Evolutionary conservation across 192 early-diverging fungal genomes (phyloP).

Genomic region (Entrophospora sp.): DNA sequence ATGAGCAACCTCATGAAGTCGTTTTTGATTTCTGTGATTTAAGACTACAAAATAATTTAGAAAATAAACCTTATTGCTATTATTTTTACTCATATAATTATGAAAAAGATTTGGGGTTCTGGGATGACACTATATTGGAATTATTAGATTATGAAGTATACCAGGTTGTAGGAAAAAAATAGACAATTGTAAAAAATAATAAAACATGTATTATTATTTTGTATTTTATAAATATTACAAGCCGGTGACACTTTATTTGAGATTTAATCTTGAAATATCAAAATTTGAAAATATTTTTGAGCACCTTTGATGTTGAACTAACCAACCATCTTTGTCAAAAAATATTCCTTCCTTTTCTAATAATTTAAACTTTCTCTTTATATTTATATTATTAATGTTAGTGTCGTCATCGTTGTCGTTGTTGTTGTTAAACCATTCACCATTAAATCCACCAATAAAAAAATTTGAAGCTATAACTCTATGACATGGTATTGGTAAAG

Average conservation of each 20-base stretch:
- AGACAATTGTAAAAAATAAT: no score
- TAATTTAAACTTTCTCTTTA: neutral
- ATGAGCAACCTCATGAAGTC: no score
- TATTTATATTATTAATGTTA: neutral
- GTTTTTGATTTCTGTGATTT: no score
- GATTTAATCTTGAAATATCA: neutral
- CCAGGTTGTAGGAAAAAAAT: no score
- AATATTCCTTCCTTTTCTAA: constrained; percentile 7
- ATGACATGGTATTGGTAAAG: constrained; percentile 58
- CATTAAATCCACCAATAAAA: constrained; percentile 47
- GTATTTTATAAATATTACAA: neutral
- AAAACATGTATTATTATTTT: no score
- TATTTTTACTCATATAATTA: no score
- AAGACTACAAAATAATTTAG: no score
- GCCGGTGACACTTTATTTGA: neutral
- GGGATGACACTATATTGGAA: no score
- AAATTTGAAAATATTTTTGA: neutral
- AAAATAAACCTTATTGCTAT: no score
- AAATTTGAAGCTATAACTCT: constrained; percentile 49
- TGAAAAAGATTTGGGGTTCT: no score
- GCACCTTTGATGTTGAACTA: neutral
- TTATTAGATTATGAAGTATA: no score
- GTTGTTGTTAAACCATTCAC: neutral
- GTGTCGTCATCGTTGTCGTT: neutral
- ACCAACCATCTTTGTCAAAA: constrained; percentile 2